These are phyloP conservation scores for Globisporangium apiculatum DNA, from an alignment of 352 stramenopile species.

Conservation along the genomic window DNA sequence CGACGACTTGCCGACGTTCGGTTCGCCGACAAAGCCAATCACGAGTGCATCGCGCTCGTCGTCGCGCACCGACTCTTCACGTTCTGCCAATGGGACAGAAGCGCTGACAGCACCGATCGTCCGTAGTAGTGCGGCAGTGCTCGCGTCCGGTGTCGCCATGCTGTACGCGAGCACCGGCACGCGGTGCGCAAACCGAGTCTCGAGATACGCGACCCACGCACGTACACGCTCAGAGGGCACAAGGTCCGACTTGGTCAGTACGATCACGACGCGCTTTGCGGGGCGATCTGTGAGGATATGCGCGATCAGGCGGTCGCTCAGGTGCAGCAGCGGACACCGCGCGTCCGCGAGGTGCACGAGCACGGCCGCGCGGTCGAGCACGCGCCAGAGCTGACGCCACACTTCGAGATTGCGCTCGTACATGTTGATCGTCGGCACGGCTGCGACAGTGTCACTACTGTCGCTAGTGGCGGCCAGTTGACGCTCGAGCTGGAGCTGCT, in stretches of 20 bases:
- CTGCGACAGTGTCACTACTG: not conserved
- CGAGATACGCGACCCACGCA: conserved; percentile 91
- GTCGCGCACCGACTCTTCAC: conserved; percentile 88
- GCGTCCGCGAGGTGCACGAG: conserved; percentile 72
- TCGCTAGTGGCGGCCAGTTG: not conserved
- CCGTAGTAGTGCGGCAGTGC: conserved; percentile 35
- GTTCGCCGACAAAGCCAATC: conserved; percentile 95
- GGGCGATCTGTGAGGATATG: conserved; percentile 33
- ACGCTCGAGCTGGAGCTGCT: conserved; percentile 11
- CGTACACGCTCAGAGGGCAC: conserved; percentile 78
- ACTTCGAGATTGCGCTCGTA: conserved; percentile 81
- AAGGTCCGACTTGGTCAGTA: conserved; percentile 99
- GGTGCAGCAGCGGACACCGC: conserved; percentile 61
- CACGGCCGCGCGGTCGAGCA: conserved; percentile 68
- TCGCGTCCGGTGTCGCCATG: conserved; percentile 48
- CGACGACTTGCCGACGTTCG: conserved; percentile 94
- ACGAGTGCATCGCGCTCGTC: conserved; percentile 67
- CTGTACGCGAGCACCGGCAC: conserved; percentile 78
- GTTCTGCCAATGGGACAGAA: conserved; percentile 47
- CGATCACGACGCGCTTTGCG: conserved; percentile 92
- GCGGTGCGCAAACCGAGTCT: conserved; percentile 75
- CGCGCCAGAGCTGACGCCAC: conserved; percentile 78
- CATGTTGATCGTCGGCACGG: conserved; percentile 34
- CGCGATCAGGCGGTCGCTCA: conserved; percentile 60
- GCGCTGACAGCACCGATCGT: conserved; percentile 30